A percentile compares a stretch with the other conserved stretches of the same genome.
These are phyloP conservation scores for Lyophyllum decastes DNA, from an alignment of 768 basidiomycete species.

Conservation along the genomic window DNA sequence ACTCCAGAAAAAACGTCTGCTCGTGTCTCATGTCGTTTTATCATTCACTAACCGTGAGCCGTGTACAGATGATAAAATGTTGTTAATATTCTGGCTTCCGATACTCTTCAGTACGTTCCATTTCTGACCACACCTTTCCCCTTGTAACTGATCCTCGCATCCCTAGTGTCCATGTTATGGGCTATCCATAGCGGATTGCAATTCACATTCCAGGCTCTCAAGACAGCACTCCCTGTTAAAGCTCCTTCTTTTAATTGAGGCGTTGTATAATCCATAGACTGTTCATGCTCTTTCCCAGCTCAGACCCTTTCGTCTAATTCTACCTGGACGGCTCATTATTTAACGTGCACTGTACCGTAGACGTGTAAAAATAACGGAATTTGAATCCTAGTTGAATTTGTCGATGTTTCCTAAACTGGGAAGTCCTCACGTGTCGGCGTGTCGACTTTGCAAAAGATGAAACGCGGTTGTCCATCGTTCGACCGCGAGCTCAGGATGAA, in stretches of 20 bases:
- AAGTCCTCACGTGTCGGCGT: slow-evolving; percentile 15
- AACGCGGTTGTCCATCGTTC: slow-evolving; percentile 3
- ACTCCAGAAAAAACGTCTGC: slow-evolving; percentile 71
- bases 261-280: slow-evolving; percentile 21
- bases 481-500: slow-evolving; percentile 48
- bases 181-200: slow-evolving; percentile 56
- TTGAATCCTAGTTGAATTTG: neutral
- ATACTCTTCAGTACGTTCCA: slow-evolving; percentile 70
- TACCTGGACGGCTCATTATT: slow-evolving; percentile 4
- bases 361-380: slow-evolving; percentile 6
- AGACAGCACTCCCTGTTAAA: slow-evolving; percentile 48
- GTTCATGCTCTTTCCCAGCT: neutral
- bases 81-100: slow-evolving; percentile 84
- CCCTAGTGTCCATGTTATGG: slow-evolving; percentile 62
- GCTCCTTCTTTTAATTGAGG: slow-evolving; percentile 35
- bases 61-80: slow-evolving; percentile 76
- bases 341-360: slow-evolving; percentile 11
- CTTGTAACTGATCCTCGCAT: slow-evolving; percentile 8
- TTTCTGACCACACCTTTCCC: neutral
- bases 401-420: neutral
- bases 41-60: slow-evolving; percentile 12
- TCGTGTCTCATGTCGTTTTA: neutral
- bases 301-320: neutral
- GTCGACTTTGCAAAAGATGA: slow-evolving; percentile 6
- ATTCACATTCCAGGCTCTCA: slow-evolving; percentile 50